Evolutionary conservation across 2,329 filamentous ascomycete species (phyloP), one percentile per base, ranked within the genome.

Genomic region (Microdochium trichocladiopsis): DNA sequence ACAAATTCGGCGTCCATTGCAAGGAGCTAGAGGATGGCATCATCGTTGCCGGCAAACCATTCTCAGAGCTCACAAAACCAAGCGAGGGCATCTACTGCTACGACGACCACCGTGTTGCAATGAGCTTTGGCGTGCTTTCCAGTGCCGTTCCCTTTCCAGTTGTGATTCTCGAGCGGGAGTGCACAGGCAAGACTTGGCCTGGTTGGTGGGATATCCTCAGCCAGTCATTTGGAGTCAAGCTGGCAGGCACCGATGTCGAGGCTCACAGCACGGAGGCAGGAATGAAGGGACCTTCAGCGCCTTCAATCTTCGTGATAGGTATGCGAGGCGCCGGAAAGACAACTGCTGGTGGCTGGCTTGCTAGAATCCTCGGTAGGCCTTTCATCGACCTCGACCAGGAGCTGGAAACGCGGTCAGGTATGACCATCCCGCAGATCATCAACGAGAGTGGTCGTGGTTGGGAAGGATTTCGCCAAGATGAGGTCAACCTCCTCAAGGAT

Each of bases 241-340:
- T 97, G n/a, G 80, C 86, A 55, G 94, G 94, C 12, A 81, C 86
- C 33, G 90, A 95, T 60, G 66, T 69, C 6, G 61, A 63, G 16
- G 55, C 57, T 3, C 49, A 55, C 4, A 56, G 65, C 43, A 54
- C 61, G 25, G 65, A 66, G 37, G 63, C 60, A 51, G 54, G 59
- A 63, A 51, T 68, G 68, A 53, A 74, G 71, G 55, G 67, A 60
- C 49, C 67, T 59, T 58, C 65, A 28, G 70, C 82, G 60, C 79
- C 81, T 48, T 96, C 92, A 0, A 86, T 97, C 50, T 91, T 96
- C 71, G 86, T 99, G 55, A 93, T 99, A 59, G 94, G 94, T 10
- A 99, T 99, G 94, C 84, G 94, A 58, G 94, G 94, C 52, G 94
- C 92, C 41, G 94, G 94, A 24, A 99, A 99, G 74, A 96, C 94